Evolutionary conservation across 306 rosid species (phyloP).

Genomic region (Quercus robur): DNA sequence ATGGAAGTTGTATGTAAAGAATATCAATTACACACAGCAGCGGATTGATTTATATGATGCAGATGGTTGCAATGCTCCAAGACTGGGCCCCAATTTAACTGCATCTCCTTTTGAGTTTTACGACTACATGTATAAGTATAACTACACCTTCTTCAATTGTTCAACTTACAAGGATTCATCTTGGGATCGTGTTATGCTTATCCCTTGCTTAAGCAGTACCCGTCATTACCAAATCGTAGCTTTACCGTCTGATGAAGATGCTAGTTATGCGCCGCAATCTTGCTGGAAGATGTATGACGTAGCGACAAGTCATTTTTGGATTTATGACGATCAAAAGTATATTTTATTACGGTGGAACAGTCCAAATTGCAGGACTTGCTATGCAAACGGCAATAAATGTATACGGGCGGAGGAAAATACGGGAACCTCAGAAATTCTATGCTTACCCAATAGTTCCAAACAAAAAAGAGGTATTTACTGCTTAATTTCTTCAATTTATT

Average conservation of each 20-base stretch:
- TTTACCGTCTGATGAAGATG: fast-evolving
- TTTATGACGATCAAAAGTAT: fast-evolving
- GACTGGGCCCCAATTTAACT: background rate
- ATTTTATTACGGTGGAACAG: fast-evolving
- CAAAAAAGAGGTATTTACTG: too few relatives aligned
- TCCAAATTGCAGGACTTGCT: fast-evolving
- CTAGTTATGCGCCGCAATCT: too few relatives aligned
- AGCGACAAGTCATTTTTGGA: too few relatives aligned
- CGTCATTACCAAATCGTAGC: too few relatives aligned
- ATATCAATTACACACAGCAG: background rate
- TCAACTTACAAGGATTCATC: too few relatives aligned
- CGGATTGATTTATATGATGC: background rate
- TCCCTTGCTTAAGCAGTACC: too few relatives aligned
- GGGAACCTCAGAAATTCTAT: too few relatives aligned
- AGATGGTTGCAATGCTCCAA: background rate
- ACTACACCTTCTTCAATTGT: too few relatives aligned
- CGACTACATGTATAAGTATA: too few relatives aligned
- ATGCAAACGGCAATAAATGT: fast-evolving
- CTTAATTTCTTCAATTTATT: too few relatives aligned
- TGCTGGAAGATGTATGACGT: too few relatives aligned
- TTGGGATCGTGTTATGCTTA: fast-evolving
- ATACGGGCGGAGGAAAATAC: fast-evolving
- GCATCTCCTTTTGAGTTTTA: background rate
- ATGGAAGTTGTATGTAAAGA: background rate
- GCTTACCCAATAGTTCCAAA: too few relatives aligned